A percentile compares a stretch with the other conserved stretches of the same genome.
phyloP scores from a whole-genome alignment of 2,329 filamentous ascomycete genomes.

The Lachnellula cervina region DNA sequence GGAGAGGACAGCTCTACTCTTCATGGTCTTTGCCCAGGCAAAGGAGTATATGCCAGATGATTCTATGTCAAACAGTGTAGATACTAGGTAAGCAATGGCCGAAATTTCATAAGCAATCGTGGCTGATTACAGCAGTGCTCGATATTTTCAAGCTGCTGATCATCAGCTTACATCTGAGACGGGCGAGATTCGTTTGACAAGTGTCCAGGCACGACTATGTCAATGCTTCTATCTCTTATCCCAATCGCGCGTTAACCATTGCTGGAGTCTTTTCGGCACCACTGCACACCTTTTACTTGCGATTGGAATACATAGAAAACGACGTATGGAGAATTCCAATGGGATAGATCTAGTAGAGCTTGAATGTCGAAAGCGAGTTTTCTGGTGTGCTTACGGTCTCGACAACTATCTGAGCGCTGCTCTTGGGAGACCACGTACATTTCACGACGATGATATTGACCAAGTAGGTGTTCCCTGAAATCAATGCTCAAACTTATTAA shows the following conservation, averaged over 20 bases:
- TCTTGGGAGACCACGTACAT: constrained; percentile 54
- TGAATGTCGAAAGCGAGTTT: constrained; percentile 50
- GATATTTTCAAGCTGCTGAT: constrained; percentile 27
- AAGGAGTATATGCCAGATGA: constrained; percentile 33
- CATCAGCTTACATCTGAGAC: constrained; percentile 32
- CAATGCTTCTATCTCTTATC: constrained; percentile 34
- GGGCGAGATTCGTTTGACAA: constrained; percentile 31
- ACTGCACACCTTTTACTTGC: constrained; percentile 32
- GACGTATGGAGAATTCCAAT: constrained; percentile 14
- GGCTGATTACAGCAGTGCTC: constrained; percentile 13
- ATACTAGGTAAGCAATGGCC: constrained; percentile 11
- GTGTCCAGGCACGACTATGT: constrained; percentile 38
- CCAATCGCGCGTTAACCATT: constrained; percentile 33
- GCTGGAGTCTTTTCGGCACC: constrained; percentile 33
- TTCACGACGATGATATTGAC: constrained; percentile 62
- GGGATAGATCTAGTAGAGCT: constrained; percentile 35
- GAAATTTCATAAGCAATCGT: not conserved
- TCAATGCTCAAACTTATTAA: not conserved
- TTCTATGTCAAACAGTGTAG: not conserved
- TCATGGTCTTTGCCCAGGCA: constrained; percentile 48
- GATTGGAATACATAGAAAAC: constrained; percentile 30
- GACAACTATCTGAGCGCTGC: constrained; percentile 61
- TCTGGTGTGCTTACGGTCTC: constrained; percentile 61
- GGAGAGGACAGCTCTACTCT: constrained; percentile 37
- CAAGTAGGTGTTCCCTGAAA: constrained; percentile 32